Base-by-base conservation (phyloP, 345 rosid species). In the Euphorbia lathyris region DNA sequence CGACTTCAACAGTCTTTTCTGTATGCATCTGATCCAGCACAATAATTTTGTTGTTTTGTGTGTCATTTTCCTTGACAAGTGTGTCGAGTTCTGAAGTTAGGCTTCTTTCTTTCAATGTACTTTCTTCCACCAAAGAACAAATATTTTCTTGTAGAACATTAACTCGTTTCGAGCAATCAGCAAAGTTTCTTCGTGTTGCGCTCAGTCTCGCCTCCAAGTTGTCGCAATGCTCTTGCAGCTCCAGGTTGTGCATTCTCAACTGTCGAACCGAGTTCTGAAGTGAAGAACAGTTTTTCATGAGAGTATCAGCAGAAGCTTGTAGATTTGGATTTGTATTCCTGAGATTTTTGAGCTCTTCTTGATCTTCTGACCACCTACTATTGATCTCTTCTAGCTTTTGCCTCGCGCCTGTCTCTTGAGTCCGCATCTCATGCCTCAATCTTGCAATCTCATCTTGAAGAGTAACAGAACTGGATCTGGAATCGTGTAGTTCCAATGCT, bases 121-220 rank as follows among this genome's bases (percentile, higher is more conserved):
- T 70, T 16, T 79, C 81, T 77, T 86, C 79, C 58, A 80, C 65
- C 47, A 86, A 62, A 20, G 74, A 72, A 66, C 75, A 73, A 42
- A 88, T 56, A 30, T 74, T 80, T 67, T 77, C 82, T 67, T 83
- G 86, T 47, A 86, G 62, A 58, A 16, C 72, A 30, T 60, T 59
- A 34, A 83, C 68, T 52, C 69, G 84, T 26, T 45, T 58, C 36
- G 83, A 66, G 66, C 74, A 82, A 48, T 78, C 76, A 17, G 61
- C 65, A 48, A 83, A 62, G 43, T 51, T 69, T 65, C 63, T 66
- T 23, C 70, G 62, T 7, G 79, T 52, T 32, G 66, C 78, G 22
- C 60, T 77, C 69, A 83, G 23, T 69, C 62, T 76, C 22, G 14
- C 69, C 80, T 81, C 84, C 71, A 84, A 64, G 25, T 68, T 10